Conservation (phyloP, 1,284 basidiomycete species). For the Phellinidium pouzarii region DNA sequence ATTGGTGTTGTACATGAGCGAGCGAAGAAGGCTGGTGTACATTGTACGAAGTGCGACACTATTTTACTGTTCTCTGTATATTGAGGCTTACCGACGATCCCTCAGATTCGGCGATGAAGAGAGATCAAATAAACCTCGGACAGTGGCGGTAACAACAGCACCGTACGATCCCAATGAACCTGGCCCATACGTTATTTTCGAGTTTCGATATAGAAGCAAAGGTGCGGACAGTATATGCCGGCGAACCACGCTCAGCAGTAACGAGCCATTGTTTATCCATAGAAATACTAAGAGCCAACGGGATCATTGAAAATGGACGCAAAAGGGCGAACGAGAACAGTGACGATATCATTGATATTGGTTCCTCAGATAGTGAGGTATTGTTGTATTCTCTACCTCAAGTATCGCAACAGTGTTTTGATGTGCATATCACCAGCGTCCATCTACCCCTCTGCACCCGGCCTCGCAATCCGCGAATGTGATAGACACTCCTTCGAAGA, state of each 20-base stretch:
- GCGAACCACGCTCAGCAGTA: neutral
- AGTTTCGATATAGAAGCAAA: slow-evolving; percentile 18
- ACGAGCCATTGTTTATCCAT: neutral
- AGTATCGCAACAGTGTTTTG: no score
- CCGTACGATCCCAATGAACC: slow-evolving; percentile 19
- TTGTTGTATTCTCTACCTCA: neutral
- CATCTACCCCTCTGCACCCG: neutral
- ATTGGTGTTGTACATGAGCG: slow-evolving; percentile 18
- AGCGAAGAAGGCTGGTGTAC: slow-evolving; percentile 19
- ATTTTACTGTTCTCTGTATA: neutral
- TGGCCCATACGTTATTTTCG: slow-evolving; percentile 19
- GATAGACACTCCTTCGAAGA: neutral
- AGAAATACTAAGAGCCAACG: slow-evolving; percentile 17
- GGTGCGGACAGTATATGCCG: slow-evolving; percentile 7
- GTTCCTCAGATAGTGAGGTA: slow-evolving; percentile 4
- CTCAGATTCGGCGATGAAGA: slow-evolving; percentile 18
- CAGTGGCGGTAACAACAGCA: slow-evolving; percentile 18
- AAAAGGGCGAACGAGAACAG: neutral
- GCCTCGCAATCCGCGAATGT: neutral
- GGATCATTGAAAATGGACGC: slow-evolving; percentile 9
- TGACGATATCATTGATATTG: slow-evolving; percentile 15
- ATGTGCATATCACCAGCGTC: neutral
- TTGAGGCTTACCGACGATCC: neutral
- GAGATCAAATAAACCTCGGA: slow-evolving; percentile 5
- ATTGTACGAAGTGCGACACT: slow-evolving; percentile 19